Base-by-base conservation (phyloP, 257 asterid species). In the Solanum sejunctum region DNA sequence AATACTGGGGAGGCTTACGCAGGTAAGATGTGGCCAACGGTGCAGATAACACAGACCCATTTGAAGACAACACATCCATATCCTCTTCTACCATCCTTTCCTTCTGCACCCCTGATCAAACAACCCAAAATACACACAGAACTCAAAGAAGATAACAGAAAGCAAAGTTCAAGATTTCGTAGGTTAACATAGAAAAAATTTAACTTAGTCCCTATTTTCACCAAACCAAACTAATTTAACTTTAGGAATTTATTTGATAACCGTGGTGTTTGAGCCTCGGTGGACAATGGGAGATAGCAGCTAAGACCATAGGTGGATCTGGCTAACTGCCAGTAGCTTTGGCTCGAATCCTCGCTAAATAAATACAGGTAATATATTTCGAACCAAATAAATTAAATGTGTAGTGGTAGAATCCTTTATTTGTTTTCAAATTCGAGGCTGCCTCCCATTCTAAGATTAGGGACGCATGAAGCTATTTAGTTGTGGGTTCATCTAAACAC, bases 31-130 rank as follows among this genome's bases (percentile, higher is more conserved):
- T 95, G 2, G 97, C 89, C 84, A 87, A 72, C 43, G 99, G 97
- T 32, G 91, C 94, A 84, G 87, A 87, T 90, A 97, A 80, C 84
- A 93, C 88, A 75, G 92, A 88, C 84, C 98, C 99, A 88, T 66
- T 85, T 11, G 97, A 87, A 84, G 97, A 91, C 83, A 96, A 82
- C 86, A 93, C 95, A 87, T 94, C 94, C 99, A 97, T 95, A 85
- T 94, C 99, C 84, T 94, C 98, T 51, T 92, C 96, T 91, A 88
- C 84, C 99, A 97, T 97, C 91, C 99, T 93, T 91, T 95, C 99
- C 91, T 97, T 95, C 91, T 92, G 99, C 73, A 97, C 97, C 60
- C 99, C 99, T 97, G 86, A 73, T 47, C 81, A 47, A 73, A 73
- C 58, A 73, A 73, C 81, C 84, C 86, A 87, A 86, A 85, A 88